Conservation (phyloP, 495 filamentous ascomycete genomes). For the Aspergillus olivimuriae region DNA sequence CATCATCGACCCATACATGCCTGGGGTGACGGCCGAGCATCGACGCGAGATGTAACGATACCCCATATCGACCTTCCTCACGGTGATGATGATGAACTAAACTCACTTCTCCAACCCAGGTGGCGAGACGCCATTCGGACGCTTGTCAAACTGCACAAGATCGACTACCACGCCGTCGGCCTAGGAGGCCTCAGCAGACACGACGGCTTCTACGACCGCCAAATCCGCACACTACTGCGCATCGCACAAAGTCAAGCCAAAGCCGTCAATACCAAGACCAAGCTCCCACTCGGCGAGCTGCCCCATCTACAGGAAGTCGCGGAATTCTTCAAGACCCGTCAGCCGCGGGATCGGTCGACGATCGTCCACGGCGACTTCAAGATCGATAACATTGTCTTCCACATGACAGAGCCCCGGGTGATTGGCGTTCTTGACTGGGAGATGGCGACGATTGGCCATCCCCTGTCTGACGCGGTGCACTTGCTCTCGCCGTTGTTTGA, state of each 20-base stretch:
- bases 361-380: slow-evolving; percentile 1
- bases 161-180: neutral
- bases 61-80: too few relatives aligned
- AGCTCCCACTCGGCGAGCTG: neutral
- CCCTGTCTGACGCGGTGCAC: slow-evolving; percentile 5
- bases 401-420: slow-evolving; percentile 7
- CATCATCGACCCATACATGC: slow-evolving; percentile 3
- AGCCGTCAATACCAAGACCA: neutral
- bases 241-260: neutral
- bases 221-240: neutral
- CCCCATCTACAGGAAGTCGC: slow-evolving; percentile 5
- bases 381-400: slow-evolving; percentile 9
- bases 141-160: neutral
- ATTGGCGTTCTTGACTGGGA: slow-evolving; percentile 11
- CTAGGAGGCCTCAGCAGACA: neutral
- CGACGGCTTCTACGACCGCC: slow-evolving; percentile 4
- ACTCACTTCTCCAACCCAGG: too few relatives aligned
- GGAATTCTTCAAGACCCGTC: neutral
- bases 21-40: neutral
- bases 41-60: slow-evolving; percentile 4
- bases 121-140: slow-evolving; percentile 4
- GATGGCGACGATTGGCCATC: slow-evolving; percentile 9
- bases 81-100: too few relatives aligned
- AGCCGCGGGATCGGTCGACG: slow-evolving; percentile 3
- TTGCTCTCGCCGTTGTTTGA: neutral